phyloP scores from a whole-genome alignment of 176 grass and related monocot species.

The Canna indica region DNA sequence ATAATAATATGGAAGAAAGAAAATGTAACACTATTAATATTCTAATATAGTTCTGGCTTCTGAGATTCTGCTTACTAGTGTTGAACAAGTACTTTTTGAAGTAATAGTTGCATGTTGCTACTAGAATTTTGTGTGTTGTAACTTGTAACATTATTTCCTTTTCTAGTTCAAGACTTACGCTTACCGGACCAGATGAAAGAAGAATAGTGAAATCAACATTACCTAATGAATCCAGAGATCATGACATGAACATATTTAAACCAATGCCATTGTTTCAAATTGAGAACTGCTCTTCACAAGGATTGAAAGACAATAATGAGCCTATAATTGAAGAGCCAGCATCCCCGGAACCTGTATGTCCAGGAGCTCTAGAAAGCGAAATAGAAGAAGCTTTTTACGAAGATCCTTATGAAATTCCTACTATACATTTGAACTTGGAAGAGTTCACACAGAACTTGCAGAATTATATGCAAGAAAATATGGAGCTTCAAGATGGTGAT shows the following conservation, averaged over 20 bases:
- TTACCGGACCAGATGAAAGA: slow-evolving; percentile 56
- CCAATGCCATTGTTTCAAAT: slow-evolving; percentile 21
- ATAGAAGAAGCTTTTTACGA: slow-evolving; percentile 58
- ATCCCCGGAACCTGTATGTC: slow-evolving; percentile 44
- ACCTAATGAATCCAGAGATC: slow-evolving; percentile 29
- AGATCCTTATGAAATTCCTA: slow-evolving; percentile 64
- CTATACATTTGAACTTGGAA: slow-evolving; percentile 67
- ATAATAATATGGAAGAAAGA: too few species aligned
- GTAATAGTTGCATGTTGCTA: too few species aligned
- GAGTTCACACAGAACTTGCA: slow-evolving; percentile 67
- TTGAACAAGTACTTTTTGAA: background rate
- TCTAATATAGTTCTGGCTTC: too few species aligned
- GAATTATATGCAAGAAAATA: slow-evolving; percentile 53
- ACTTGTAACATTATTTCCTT: background rate
- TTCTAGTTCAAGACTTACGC: slow-evolving; percentile 53
- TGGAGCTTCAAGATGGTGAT: slow-evolving; percentile 49
- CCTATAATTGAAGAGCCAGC: slow-evolving; percentile 83
- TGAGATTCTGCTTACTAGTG: background rate
- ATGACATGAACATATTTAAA: slow-evolving; percentile 15
- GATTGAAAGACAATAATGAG: slow-evolving; percentile 28
- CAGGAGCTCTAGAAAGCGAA: slow-evolving; percentile 32
- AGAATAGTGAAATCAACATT: slow-evolving; percentile 33
- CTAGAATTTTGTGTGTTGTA: background rate
- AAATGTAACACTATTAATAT: too few species aligned
- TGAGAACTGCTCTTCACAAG: slow-evolving; percentile 22